Base-by-base conservation (phyloP, 345 rosid species). In the Salix arbutifolia region DNA sequence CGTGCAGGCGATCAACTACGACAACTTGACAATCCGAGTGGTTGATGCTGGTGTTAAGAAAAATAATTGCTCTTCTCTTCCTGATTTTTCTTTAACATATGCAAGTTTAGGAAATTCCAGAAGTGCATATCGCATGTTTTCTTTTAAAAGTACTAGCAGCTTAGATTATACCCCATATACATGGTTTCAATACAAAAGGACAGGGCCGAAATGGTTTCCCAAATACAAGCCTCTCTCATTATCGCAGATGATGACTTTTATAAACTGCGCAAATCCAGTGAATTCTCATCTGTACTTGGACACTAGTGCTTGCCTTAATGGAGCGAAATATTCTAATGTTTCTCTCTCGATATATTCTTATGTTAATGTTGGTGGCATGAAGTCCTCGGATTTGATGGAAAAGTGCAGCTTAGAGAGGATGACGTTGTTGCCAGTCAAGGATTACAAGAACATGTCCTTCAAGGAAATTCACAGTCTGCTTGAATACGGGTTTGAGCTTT, bases 1-100 rank as follows among this genome's bases (percentile, higher is more conserved):
- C 44, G 76, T 72, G 2, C 72, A 72, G 31, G 48, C 81, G 1
- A 73, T 79, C 69, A 74, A 79, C 42, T 79, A 79, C 70, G 17
- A 17, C 74, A 74, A 74, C 33, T 68, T 35, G 70, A 42, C 70
- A 1, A 53, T 74, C 25, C 33, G 82, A 42, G 14, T 79, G 7
- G 67, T 44, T 3, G 78, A 79, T 21, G 31, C 69, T 69, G 64
- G 70, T 17, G 74, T 79, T 21, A 2, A n/a, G 1, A 0, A 42
- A 5, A 10, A 46, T 16, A 31, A 69, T 14, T 74, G 82, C 70
- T 79, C 82, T 17, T 73, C 82, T 13, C 21, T 60, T 33, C 82
- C 82, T 18, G 10, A 18, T 2, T 58, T n/a, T 69, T 60, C 77
- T 33, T 12, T 61, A 6, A 26, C 62, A 18, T 42, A n/a, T 2